phyloP scores from a whole-genome alignment of 768 basidiomycete species.

The Leccinellum rugosiceps region DNA sequence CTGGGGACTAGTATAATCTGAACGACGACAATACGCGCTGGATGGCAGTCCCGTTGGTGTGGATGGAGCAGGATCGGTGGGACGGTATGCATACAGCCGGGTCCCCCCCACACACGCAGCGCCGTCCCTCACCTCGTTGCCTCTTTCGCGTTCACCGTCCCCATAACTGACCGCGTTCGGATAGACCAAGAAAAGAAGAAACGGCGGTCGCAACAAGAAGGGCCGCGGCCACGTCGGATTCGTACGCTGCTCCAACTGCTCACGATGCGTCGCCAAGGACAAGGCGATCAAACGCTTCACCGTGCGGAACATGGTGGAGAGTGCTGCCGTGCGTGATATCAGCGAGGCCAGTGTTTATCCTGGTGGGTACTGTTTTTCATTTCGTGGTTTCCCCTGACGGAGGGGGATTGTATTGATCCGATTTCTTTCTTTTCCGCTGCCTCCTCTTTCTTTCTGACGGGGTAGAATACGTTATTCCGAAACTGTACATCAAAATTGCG shows the following conservation, averaged over 20 bases:
- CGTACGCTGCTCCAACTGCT: slow-evolving; percentile 99
- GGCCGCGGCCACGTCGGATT: slow-evolving; percentile 94
- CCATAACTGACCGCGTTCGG: slow-evolving; percentile 1
- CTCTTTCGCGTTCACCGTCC: neutral
- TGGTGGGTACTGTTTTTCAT: slow-evolving; percentile 51
- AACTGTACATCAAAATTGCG: slow-evolving; percentile 96
- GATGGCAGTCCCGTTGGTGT: neutral
- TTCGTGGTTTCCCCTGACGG: neutral
- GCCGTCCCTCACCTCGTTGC: neutral
- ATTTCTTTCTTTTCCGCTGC: neutral
- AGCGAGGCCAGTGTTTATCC: slow-evolving; percentile 92
- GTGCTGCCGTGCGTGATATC: slow-evolving; percentile 95
- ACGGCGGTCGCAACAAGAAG: slow-evolving; percentile 98
- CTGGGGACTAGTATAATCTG: slow-evolving; percentile 1
- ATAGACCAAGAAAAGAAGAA: slow-evolving; percentile 99
- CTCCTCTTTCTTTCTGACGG: neutral
- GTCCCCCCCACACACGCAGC: neutral
- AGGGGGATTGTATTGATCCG: neutral
- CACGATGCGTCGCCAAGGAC: slow-evolving; percentile 96
- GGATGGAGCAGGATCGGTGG: slow-evolving; percentile 9
- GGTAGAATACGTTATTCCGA: slow-evolving; percentile 91
- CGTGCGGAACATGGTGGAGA: slow-evolving; percentile 99
- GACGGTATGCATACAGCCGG: slow-evolving; percentile 6
- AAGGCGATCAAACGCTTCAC: slow-evolving; percentile 99
- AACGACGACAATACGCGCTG: slow-evolving; percentile 1